Base-by-base conservation (phyloP, 2,329 filamentous ascomycete genomes). In the Rutstroemia sp. region DNA sequence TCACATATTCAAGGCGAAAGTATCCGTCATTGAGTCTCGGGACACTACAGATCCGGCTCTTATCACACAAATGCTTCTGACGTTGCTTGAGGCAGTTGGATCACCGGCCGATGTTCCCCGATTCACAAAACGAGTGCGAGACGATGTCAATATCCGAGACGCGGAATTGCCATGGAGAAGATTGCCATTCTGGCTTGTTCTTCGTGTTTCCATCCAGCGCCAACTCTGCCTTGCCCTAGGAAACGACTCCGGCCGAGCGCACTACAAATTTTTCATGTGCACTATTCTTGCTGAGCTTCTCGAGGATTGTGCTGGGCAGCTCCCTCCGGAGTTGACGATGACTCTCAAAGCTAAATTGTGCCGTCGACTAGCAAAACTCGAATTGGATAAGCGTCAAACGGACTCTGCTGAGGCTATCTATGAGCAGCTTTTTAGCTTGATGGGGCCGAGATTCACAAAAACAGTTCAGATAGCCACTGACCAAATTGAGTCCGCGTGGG, bases 231-330 rank as follows among this genome's bases (percentile, higher is more conserved):
- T 71, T 1, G 21, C 64, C 0, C 61, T 78, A 1, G 75, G 75
- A 1, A 60, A 65, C 1, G 67, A 76, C 1, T 25, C 64, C 0
- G 80, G 80, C 1, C 71, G 73, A 2, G 59, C 76, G 0, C 71
- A 74, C 34, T 87, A 84, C 72, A 87, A 87, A 60, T 72, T 78
- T 14, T 60, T 86, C 8, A 73, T 85, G n/a, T 76, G 73, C 48
- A 54, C 72, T 2, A 47, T 82, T 0, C 61, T 85, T 2, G 67
- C 75, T 0, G 60, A 71, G 0, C 68, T 86, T 2, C 67, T 85
- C 1, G 62, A 71, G 0, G 75, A 79, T 19, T 67, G 57, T 3
- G 57, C 65, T 9, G 48, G 57, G 17, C 51, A 44, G 2, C 64
- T 72, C 23, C 56, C 59, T 37, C 65, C 70, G 0, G 75, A 81